Evolutionary conservation across 1,284 basidiomycete genomes (phyloP).

Genomic region (Rhodotorula sp.): DNA sequence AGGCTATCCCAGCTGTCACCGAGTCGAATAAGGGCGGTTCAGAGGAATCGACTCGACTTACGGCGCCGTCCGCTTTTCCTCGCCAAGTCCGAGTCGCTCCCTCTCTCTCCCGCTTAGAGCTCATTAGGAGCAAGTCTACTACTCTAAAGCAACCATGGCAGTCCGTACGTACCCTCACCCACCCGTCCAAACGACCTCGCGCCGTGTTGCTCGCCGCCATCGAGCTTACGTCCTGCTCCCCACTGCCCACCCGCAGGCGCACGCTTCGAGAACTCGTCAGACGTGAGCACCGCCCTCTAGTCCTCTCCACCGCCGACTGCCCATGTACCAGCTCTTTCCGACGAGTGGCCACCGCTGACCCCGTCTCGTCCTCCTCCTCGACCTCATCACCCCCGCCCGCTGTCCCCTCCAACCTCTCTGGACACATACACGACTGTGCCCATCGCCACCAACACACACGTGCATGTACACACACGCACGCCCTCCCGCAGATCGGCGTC

Average conservation of each 20-base stretch:
- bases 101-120: not conserved
- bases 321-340: not conserved
- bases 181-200: not conserved
- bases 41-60: not conserved
- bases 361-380: not conserved
- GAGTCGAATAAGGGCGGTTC: too few relatives aligned
- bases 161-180: constrained; percentile 54
- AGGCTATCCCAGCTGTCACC: too few relatives aligned
- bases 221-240: not conserved
- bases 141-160: constrained; percentile 52
- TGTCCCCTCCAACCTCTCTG: not conserved
- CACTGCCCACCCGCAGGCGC: constrained; percentile 45
- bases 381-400: not conserved
- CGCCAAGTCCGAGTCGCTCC: not conserved
- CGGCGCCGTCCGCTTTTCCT: not conserved
- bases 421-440: not conserved
- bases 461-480: not conserved
- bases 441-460: not conserved
- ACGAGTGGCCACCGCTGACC: not conserved
- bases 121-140: not conserved
- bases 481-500: constrained; percentile 46
- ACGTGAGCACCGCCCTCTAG: constrained; percentile 72
- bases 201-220: not conserved
- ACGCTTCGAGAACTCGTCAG: constrained; percentile 92
- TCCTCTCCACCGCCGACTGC: too few relatives aligned